These are phyloP conservation scores for sunflower (Helianthus annuus) DNA, from an alignment of 129 eudicot species.

Conservation along the genomic window HanXRQr2.0-SUNRISE NC_035433.2:51190725-51191224, in stretches of 20 bases:
- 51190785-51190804: too few relatives aligned
- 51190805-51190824: too few relatives aligned
- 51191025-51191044: slow-evolving; percentile 72
- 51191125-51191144: too few relatives aligned
- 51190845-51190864: too few relatives aligned
- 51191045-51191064: slow-evolving; percentile 87
- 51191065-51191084: slow-evolving; percentile 54
- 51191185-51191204: slow-evolving; percentile 19
- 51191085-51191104: slow-evolving; percentile 65
- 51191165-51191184: slow-evolving; percentile 27
- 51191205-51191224: slow-evolving; percentile 12
- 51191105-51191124: slow-evolving; percentile 38
- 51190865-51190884: too few relatives aligned
- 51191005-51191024: slow-evolving; percentile 72
- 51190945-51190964: slow-evolving; percentile 78
- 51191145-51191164: too few relatives aligned
- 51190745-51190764: too few relatives aligned
- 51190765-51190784: too few relatives aligned
- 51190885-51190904: too few relatives aligned
- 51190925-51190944: slow-evolving; percentile 40
- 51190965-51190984: slow-evolving; percentile 67
- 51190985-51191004: slow-evolving; percentile 55
- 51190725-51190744: too few relatives aligned
- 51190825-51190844: too few relatives aligned
- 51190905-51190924: not conserved